Conservation (phyloP, 805 yeast genomes). For the Metschnikowia similis region DNA sequence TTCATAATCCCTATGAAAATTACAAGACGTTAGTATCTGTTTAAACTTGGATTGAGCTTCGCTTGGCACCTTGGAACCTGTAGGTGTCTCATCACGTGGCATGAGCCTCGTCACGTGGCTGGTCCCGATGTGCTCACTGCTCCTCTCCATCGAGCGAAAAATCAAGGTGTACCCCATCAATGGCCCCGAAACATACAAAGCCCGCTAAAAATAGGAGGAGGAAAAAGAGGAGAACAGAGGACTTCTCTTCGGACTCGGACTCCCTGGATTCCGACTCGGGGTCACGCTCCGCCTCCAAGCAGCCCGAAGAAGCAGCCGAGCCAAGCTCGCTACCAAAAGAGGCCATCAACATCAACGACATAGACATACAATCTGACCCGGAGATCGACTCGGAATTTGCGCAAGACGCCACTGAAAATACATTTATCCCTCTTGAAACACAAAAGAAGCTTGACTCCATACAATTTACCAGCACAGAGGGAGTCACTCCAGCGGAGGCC, state of each 20-base stretch:
- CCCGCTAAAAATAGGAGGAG: conserved; percentile 43
- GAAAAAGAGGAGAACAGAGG: conserved; percentile 82
- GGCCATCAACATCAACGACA: conserved; percentile 29
- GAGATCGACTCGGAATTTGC: conserved; percentile 4
- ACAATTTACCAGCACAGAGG: conserved; percentile 23
- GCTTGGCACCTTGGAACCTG: too few species aligned
- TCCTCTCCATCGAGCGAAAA: neutral
- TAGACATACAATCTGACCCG: conserved; percentile 27
- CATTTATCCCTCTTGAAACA: conserved; percentile 16
- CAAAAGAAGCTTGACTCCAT: conserved; percentile 19
- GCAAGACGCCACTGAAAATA: neutral
- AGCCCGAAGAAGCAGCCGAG: neutral
- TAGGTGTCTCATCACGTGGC: neutral
- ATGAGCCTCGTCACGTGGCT: too few species aligned
- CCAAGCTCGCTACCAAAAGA: conserved; percentile 15
- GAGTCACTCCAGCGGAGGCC: conserved; percentile 17
- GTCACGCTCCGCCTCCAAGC: neutral
- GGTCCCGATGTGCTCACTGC: neutral
- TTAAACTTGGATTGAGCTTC: too few species aligned
- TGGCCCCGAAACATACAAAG: conserved; percentile 11
- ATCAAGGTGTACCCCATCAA: neutral
- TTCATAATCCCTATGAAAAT: too few species aligned
- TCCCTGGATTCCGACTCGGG: conserved; percentile 32
- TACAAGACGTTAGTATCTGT: too few species aligned
- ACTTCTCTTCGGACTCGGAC: conserved; percentile 52